Evolutionary conservation across 2,329 filamentous ascomycete species (phyloP), one percentile per base, ranked within the genome.

Genomic region (Colletotrichum kahawae): DNA sequence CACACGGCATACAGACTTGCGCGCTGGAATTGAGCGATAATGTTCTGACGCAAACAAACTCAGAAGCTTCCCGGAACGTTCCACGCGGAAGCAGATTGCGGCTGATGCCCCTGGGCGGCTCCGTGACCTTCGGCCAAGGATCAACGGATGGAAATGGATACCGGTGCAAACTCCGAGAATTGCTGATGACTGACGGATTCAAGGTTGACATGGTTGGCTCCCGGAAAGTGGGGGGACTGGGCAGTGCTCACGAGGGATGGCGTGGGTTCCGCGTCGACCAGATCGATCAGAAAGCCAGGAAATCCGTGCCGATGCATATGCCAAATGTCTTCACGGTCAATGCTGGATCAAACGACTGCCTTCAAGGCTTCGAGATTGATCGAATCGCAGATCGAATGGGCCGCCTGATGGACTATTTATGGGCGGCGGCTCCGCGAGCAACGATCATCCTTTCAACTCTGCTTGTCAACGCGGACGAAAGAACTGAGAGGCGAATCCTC

Each of bases 271-370:
- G 79, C 64, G 80, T 86, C 67, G 80, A 82, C 74, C 77, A 83
- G 64, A 81, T 86, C 12, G 78, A 79, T 43, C 71, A 65, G 31
- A 83, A 82, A 69, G 84, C 83, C 2, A 74, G 77, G 34, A 33
- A 33, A 18, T 79, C 80, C 13, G 77, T 83, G 12, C 77, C 80
- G 2, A 48, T 75, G 34, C 79, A 80, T 68, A 78, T 79, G 73
- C 85, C 85, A 1, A 83, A 86, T 68, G 31, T 86, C 14, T 79
- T 86, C 56, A 77, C 84, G 9, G 73, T 87, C 71, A 85, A 86
- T 71, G 82, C 79, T 9, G 85, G 85, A 2, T 84, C 84, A 16
- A 86, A 86, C 74, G 85, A 87, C 76, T 84, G 83, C 76, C 74
- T 80, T 34, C 81, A 81, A 34, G 77, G 82, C 72, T 74, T 80